Conservation (phyloP, 2,329 filamentous ascomycete species). For the Capronia americana region DNA sequence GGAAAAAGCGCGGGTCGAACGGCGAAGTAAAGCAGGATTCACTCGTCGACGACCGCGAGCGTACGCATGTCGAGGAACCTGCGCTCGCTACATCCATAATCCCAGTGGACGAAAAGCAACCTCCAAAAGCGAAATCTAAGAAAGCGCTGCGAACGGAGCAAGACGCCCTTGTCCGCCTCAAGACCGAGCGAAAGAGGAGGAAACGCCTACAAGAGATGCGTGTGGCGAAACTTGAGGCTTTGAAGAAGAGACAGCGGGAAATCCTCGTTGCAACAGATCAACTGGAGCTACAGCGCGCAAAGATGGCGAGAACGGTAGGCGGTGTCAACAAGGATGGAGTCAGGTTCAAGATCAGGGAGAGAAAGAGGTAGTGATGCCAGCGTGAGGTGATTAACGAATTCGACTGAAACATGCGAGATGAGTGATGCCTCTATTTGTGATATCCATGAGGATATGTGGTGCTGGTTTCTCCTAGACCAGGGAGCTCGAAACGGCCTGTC, state of each 20-base stretch:
- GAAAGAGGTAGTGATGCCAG: constrained; percentile 53
- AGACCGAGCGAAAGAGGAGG: constrained; percentile 54
- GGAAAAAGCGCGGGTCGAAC: constrained; percentile 38
- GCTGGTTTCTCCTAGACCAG: neutral
- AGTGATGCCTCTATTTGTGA: neutral
- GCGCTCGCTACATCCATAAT: constrained; percentile 30
- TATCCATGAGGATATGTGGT: neutral
- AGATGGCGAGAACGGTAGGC: constrained; percentile 66
- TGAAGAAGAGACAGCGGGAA: constrained; percentile 62
- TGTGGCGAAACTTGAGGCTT: constrained; percentile 56
- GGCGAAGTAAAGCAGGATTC: constrained; percentile 26
- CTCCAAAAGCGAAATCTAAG: constrained; percentile 48
- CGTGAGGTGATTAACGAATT: neutral
- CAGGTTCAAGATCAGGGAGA: constrained; percentile 68
- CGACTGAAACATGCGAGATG: neutral
- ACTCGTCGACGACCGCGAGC: constrained; percentile 25
- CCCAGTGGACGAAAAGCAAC: constrained; percentile 37
- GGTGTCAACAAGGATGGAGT: constrained; percentile 68
- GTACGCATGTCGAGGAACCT: neutral
- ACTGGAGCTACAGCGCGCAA: constrained; percentile 65
- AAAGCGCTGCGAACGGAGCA: constrained; percentile 53
- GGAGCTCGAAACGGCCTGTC: neutral
- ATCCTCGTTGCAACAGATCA: constrained; percentile 62
- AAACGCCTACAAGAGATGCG: constrained; percentile 57
- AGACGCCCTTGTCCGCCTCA: constrained; percentile 47